A percentile compares a stretch with the other conserved stretches of the same genome.
These are phyloP conservation scores for Adansonia digitata DNA, from an alignment of 345 rosid species.

Conservation along the genomic window DNA sequence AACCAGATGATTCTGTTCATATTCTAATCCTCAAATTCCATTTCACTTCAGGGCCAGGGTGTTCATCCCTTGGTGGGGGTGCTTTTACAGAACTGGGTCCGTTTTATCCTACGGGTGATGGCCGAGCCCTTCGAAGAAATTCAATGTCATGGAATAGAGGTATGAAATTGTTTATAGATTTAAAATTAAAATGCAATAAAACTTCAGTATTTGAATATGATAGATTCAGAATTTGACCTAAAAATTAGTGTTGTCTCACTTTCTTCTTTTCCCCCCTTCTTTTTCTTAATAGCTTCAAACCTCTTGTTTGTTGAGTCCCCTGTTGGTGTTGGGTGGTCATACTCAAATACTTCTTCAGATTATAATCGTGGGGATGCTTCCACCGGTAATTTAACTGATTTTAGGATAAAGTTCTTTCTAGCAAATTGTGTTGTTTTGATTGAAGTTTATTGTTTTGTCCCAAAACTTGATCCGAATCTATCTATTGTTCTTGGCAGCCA, in stretches of 20 bases:
- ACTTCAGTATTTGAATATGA: not conserved
- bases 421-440: too few species aligned
- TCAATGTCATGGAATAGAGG: conserved; percentile 94
- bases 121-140: conserved; percentile 70
- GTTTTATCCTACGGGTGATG: conserved; percentile 78
- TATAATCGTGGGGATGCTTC: conserved; percentile 65
- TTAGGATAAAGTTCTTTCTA: too few species aligned
- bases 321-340: conserved; percentile 97
- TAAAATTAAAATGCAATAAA: not conserved
- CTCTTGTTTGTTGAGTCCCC: conserved; percentile 91
- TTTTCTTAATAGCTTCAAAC: conserved; percentile 60
- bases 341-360: conserved; percentile 74
- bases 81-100: conserved; percentile 96
- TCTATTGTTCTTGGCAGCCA: conserved; percentile 41
- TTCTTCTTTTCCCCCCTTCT: not conserved
- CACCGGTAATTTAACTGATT: too few species aligned
- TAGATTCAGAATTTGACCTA: not conserved
- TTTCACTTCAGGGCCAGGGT: conserved; percentile 89
- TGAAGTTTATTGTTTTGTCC: not conserved
- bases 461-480: not conserved
- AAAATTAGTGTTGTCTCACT: not conserved
- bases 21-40: not conserved
- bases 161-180: conserved; percentile 13
- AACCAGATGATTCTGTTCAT: not conserved
- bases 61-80: conserved; percentile 94